Percentiles rank a stretch among this genome's conserved stretches.
phyloP scores from a whole-genome alignment of 805 yeast species.

The Hagleromyces aurorensis region DNA sequence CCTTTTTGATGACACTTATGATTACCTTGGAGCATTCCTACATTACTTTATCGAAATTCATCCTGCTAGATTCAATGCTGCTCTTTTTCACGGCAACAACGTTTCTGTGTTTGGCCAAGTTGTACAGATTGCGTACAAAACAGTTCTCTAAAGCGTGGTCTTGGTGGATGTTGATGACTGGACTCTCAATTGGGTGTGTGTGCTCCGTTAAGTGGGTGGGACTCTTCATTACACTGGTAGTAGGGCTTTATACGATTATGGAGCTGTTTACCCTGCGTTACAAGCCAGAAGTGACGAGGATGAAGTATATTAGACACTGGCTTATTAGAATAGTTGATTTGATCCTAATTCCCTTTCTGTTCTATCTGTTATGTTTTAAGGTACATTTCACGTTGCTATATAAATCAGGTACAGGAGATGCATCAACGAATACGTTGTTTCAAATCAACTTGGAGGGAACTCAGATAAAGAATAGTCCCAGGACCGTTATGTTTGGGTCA shows the following conservation, averaged over 20 bases:
- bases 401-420: constrained; percentile 88
- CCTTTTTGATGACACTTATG: constrained; percentile 76
- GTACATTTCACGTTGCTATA: constrained; percentile 70
- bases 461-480: constrained; percentile 56
- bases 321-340: constrained; percentile 51
- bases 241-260: constrained; percentile 50
- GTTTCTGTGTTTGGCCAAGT: constrained; percentile 60
- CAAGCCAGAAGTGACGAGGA: constrained; percentile 22
- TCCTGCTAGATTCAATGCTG: constrained; percentile 85
- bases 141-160: constrained; percentile 69
- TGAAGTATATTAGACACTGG: constrained; percentile 59
- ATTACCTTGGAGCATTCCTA: constrained; percentile 76
- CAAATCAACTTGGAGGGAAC: constrained; percentile 78
- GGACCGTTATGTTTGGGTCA: constrained; percentile 56
- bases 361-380: constrained; percentile 69
- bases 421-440: constrained; percentile 80
- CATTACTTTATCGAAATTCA: constrained; percentile 80
- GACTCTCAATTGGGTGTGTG: constrained; percentile 70
- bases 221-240: constrained; percentile 51
- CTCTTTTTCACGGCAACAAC: constrained; percentile 85
- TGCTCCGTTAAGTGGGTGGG: constrained; percentile 88
- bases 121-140: constrained; percentile 49
- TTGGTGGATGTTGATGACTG: constrained; percentile 52
- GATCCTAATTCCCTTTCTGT: constrained; percentile 60
- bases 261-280: constrained; percentile 44